Conservation (phyloP, 768 basidiomycete genomes). For the Tremella yokohamensis region DNA sequence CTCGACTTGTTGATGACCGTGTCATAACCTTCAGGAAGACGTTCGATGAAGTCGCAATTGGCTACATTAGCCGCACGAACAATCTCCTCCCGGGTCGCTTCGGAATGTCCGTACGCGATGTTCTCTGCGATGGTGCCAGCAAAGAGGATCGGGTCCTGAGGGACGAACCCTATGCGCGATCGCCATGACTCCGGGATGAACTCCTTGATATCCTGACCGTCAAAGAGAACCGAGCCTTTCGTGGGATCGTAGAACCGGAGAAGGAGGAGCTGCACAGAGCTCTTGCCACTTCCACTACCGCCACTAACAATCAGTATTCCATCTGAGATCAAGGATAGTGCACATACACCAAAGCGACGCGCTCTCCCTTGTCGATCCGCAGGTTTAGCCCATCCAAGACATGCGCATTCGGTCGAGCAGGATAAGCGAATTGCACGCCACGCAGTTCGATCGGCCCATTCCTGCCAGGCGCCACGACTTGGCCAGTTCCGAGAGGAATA, state of each 20-base stretch:
- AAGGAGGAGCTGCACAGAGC: constrained; percentile 81
- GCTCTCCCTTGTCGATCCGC: constrained; percentile 75
- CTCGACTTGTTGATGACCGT: constrained; percentile 72
- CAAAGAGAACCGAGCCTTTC: constrained; percentile 71
- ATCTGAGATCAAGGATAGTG: neutral
- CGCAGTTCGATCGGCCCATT: constrained; percentile 71
- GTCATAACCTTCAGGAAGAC: constrained; percentile 86
- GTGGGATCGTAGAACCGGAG: constrained; percentile 83
- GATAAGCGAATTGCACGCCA: constrained; percentile 80
- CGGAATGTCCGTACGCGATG: constrained; percentile 76
- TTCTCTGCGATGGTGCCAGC: constrained; percentile 90
- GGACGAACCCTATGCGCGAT: constrained; percentile 79
- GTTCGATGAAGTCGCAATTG: constrained; percentile 92
- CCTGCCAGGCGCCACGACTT: constrained; percentile 18
- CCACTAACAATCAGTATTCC: constrained; percentile 57
- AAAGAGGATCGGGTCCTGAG: constrained; percentile 86
- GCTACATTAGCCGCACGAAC: constrained; percentile 81
- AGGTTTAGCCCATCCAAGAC: constrained; percentile 78
- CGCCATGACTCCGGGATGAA: constrained; percentile 84
- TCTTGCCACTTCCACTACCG: constrained; percentile 87
- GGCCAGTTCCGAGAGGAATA: constrained; percentile 38
- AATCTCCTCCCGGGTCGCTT: constrained; percentile 67
- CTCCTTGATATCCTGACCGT: constrained; percentile 82
- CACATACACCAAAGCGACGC: constrained; percentile 88
- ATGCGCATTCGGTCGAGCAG: constrained; percentile 70